Base-by-base conservation (phyloP, 2,329 filamentous ascomycete species). In the Aaosphaeria arxii region DNA sequence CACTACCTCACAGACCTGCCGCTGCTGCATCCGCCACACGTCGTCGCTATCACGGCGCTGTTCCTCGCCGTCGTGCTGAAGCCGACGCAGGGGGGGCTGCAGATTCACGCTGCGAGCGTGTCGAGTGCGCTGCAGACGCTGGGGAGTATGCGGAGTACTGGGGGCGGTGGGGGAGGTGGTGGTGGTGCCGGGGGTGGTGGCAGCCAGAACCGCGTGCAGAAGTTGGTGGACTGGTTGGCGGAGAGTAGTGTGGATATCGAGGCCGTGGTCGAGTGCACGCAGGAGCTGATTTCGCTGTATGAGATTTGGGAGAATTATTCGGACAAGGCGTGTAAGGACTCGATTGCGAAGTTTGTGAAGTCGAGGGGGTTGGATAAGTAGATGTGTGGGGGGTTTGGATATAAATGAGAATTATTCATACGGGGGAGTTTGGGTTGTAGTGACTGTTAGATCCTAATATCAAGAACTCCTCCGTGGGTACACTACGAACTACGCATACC, bases 1-100 rank as follows among this genome's bases (percentile, higher is more conserved):
- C 88, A 89, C 67, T 96, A 89, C 73, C 86, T 95, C 71, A 96
- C 91, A 6, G 91, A 96, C 66, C 77, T 96, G n/a, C 89, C 89
- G 1, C 77, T 96, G 11, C 78, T 95, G 0, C 87, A 91, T 63
- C 80, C 91, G 9, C 91, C 91, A n/a, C 90, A 96, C 62, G 80
- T 89, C 43, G 85, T 95, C 47, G 90, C 90, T n/a, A 81, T 95
- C 38, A 91, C 90, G 32, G 88, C 90, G 5, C 87, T 95, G 50
- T 82, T 95, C 48, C 77, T 96, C 5, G 86, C 89, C 1, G 80
- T 96, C n/a, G 87, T 94, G 4, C 81, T 95, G 35, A 84, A 89
- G 46, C 88, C 89, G 0, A 77, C 79, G 6, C 77, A 82, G 52
- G 63, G 74, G 51, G 73, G 75, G 48, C 62, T 79, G 44, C 71